Base-by-base conservation (phyloP, 2,329 filamentous ascomycete species). In the Ramularia collo-cygni region DNA sequence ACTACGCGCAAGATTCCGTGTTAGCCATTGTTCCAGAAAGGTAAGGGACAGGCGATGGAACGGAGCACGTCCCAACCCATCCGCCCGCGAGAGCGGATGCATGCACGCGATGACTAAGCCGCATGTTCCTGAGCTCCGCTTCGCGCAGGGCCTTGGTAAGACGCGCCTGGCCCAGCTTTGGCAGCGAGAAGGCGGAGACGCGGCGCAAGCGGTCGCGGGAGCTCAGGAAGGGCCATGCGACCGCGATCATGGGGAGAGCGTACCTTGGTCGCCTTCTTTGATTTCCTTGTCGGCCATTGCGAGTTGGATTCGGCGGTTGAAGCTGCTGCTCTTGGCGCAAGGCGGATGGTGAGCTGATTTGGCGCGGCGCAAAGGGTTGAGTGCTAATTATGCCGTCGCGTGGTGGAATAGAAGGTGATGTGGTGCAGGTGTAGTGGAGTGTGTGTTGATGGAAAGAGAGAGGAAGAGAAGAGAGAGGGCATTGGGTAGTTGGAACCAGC, bases 201-300 rank as follows among this genome's bases (percentile, higher is more conserved):
- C 24, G 38, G 31, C 35, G 44, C 47, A 37, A 41, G 40, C 21
- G 48, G 37, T 29, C 43, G 30, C 21, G 29, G 28, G 15, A 45
- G 42, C 46, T 50, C 40, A 36, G 40, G 36, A 17, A 26, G 33
- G 12, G 24, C 28, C 38, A 42, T 29, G 43, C 50, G 48, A 51
- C 43, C 33, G 43, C 29, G 17, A 17, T 29, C 19, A 21, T 27
- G 32, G 34, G 33, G 38, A 15, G 35, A 29, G 50, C 56, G 42
- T 49, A 59, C 55, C 57, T 46, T 58, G 33, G 45, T 57, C 55
- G 46, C 71, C 72, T 57, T 72, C 65, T 58, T 74, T 65, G 51
- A 70, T 60, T 42, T 67, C 59, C 42, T 68, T 64, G 53, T 63
- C 64, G 43, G 68, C 58, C 70, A 73, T 71, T 43, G 48, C 38